phyloP scores from a whole-genome alignment of 805 yeast genomes.

The Candida palmyrensis region DNA sequence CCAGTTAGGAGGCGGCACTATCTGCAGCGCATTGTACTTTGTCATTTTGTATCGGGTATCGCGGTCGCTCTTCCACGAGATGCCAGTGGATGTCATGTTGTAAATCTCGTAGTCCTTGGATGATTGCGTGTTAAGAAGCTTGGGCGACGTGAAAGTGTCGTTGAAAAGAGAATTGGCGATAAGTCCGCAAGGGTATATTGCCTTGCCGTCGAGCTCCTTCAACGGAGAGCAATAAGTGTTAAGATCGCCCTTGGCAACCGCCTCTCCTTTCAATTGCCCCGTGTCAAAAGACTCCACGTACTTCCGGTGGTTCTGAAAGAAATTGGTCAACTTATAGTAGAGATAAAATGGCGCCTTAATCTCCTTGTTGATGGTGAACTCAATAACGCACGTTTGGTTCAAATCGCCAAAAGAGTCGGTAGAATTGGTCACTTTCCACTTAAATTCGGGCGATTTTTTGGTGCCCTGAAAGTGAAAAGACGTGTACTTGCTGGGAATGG shows the following conservation, averaged over 20 bases:
- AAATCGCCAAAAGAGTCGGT: constrained; percentile 31
- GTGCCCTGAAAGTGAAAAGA: constrained; percentile 51
- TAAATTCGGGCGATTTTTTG: constrained; percentile 41
- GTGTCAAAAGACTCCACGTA: constrained; percentile 83
- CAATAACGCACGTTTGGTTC: constrained; percentile 50
- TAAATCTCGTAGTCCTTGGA: constrained; percentile 40
- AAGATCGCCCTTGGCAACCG: constrained; percentile 49
- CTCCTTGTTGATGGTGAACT: constrained; percentile 68
- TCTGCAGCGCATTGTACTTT: constrained; percentile 55
- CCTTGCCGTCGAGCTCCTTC: constrained; percentile 38
- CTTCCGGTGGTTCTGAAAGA: constrained; percentile 91
- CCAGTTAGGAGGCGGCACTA: constrained; percentile 97
- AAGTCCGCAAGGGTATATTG: constrained; percentile 86
- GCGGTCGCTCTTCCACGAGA: constrained; percentile 83
- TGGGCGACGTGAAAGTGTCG: constrained; percentile 67
- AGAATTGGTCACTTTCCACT: constrained; percentile 51
- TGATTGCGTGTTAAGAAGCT: constrained; percentile 38
- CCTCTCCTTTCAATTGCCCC: constrained; percentile 74
- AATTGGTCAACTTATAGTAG: constrained; percentile 84
- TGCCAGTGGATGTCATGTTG: constrained; percentile 49
- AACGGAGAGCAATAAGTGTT: constrained; percentile 34
- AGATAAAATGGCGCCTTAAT: constrained; percentile 67
- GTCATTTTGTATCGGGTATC: constrained; percentile 66
- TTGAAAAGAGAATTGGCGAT: constrained; percentile 91
- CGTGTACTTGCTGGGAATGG: constrained; percentile 57